These are phyloP conservation scores for Hypholoma fasciculare DNA, from an alignment of 768 basidiomycete species.

Conservation along the genomic window DNA sequence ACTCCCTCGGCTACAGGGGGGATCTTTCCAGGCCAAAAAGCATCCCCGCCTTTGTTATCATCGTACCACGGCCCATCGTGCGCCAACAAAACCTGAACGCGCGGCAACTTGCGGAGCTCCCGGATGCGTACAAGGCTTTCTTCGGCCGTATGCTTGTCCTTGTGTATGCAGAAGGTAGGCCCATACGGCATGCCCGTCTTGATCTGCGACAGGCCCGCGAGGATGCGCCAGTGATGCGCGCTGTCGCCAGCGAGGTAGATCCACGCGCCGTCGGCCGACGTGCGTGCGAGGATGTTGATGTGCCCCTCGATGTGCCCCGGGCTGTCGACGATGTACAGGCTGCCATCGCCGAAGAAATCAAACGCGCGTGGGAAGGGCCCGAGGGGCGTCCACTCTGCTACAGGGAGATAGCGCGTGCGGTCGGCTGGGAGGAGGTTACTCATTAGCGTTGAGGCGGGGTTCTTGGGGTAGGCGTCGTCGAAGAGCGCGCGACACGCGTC, in stretches of 20 bases:
- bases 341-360: conserved; percentile 60
- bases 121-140: conserved; percentile 39
- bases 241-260: conserved; percentile 56
- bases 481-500: conserved; percentile 34
- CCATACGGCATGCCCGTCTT: conserved; percentile 27
- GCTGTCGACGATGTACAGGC: conserved; percentile 57
- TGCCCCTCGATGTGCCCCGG: conserved; percentile 59
- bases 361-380: conserved; percentile 51
- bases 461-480: conserved; percentile 39
- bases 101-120: conserved; percentile 32
- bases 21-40: conserved; percentile 45
- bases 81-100: conserved; percentile 49
- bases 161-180: conserved; percentile 41
- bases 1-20: background rate
- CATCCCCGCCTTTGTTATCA: conserved; percentile 38
- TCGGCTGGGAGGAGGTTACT: conserved; percentile 34
- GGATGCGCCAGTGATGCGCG: conserved; percentile 51
- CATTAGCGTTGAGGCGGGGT: conserved; percentile 31
- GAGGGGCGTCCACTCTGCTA: conserved; percentile 34
- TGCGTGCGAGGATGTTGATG: conserved; percentile 53
- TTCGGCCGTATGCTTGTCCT: conserved; percentile 41
- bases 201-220: conserved; percentile 44
- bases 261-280: conserved; percentile 55
- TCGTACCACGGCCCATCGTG: conserved; percentile 56
- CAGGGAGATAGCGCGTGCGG: conserved; percentile 37